Percentiles rank a stretch among this genome's conserved stretches.
Conservation (phyloP, 1,284 basidiomycete genomes). For the Cerrena zonata region DNA sequence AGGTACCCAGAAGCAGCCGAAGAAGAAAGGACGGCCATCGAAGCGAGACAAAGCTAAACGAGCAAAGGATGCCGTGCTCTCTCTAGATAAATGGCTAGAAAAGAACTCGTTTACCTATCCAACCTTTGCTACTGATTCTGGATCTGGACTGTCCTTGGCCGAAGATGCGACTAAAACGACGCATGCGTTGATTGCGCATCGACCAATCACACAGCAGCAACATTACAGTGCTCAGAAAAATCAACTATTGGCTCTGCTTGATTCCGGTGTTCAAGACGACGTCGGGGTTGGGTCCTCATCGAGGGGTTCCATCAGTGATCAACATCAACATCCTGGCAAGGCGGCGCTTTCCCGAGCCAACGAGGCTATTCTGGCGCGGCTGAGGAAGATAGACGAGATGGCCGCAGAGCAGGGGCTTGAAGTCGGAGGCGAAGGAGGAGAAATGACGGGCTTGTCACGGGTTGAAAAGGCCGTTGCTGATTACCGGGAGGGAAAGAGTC, state of each 20-base stretch:
- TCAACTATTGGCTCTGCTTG: conserved; percentile 31
- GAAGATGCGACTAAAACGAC: conserved; percentile 17
- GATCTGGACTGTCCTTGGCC: neutral
- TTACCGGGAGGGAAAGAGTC: conserved; percentile 16
- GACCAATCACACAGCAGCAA: conserved; percentile 29
- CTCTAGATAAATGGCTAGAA: conserved; percentile 49
- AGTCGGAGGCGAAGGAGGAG: conserved; percentile 39
- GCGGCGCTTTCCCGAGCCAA: conserved; percentile 39
- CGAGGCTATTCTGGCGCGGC: conserved; percentile 42
- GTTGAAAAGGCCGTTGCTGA: conserved; percentile 45
- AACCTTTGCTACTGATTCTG: conserved; percentile 7
- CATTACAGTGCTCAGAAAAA: conserved; percentile 39
- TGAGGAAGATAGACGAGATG: conserved; percentile 47
- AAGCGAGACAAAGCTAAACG: conserved; percentile 54
- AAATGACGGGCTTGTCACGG: conserved; percentile 41
- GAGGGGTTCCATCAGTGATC: neutral
- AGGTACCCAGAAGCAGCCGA: conserved; percentile 23
- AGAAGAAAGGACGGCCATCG: conserved; percentile 64
- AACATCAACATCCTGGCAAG: conserved; percentile 18
- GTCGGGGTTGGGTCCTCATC: neutral
- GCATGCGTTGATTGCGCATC: conserved; percentile 35
- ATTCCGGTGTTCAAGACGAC: neutral
- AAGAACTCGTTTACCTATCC: conserved; percentile 29
- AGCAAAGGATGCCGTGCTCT: conserved; percentile 43
- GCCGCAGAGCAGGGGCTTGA: conserved; percentile 36